Conservation (phyloP, 495 filamentous ascomycete species). For the Cetradonia linearis region DNA sequence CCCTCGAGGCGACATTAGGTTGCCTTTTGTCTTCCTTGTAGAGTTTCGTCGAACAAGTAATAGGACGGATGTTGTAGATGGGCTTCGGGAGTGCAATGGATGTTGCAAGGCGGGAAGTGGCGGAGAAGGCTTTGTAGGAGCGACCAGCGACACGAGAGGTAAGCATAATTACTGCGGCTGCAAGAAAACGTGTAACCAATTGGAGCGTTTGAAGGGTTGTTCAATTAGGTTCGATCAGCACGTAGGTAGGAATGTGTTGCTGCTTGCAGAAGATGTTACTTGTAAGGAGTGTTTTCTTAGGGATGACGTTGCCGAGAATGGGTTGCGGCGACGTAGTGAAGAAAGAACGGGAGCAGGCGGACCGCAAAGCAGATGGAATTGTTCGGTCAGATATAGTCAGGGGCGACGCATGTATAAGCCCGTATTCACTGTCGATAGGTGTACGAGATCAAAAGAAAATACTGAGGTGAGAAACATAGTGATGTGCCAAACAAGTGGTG, state of each 20-base stretch:
- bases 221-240: not conserved
- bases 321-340: not conserved
- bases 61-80: constrained; percentile 20
- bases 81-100: constrained; percentile 9
- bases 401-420: not conserved
- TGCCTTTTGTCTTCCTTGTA: constrained; percentile 25
- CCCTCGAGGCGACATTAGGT: constrained; percentile 15
- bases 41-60: constrained; percentile 24
- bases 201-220: not conserved
- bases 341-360: constrained; percentile 6
- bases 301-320: constrained; percentile 8
- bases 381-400: not conserved
- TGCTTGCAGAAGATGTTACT: not conserved
- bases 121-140: constrained; percentile 5
- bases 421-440: not conserved
- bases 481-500: not conserved
- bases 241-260: not conserved
- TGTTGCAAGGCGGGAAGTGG: constrained; percentile 11
- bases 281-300: not conserved
- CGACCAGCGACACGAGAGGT: constrained; percentile 14
- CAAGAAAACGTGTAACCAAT: not conserved
- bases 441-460: not conserved
- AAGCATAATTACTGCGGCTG: constrained; percentile 11
- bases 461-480: not conserved
- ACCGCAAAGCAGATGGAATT: not conserved